Evolutionary conservation across 805 yeast genomes (phyloP), one percentile per base, ranked within the genome.

Genomic region (Kockiozyma suomiensis): DNA sequence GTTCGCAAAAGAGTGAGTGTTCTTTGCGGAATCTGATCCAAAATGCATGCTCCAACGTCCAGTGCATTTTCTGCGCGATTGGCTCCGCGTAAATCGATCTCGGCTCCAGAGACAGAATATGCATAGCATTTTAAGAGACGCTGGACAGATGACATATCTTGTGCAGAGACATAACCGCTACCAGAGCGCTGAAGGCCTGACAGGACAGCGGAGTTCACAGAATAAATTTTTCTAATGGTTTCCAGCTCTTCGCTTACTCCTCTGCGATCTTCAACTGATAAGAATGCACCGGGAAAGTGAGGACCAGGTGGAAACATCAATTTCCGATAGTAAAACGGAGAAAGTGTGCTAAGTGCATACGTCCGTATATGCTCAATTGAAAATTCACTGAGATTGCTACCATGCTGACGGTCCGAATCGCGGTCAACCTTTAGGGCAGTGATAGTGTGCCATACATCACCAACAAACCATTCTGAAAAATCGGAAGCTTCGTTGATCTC

Each of bases 1-100:
- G 82, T 79, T 58, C 94, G 74, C 57, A 90, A 72, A 15, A 85
- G 79, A 1, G 87, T 78, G 46, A 88, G 66, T 1, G 80, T 73
- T 62, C 87, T 90, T 66, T 84, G 81, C 0, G 90, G 81, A 2
- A 90, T 65, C 58, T 86, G 90, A 42, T 78, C 77, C 1, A 84
- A 73, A 0, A 87, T 69, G 12, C 84, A 64, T 0, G 80, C 79
- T 1, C 78, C 78, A 4, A 58, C 37, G 13, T 59, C 63, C 21
- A 42, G 28, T 5, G 33, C 54, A 19, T 28, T 26, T 15, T 28
- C 59, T 5, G 58, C 37, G 25, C 57, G 37, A 49, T 50, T 48
- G 12, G 62, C 61, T 15, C 66, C 66, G 10, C 66, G 66, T n/a
- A 57, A 46, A 19, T 66, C 59, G 32, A 63, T 63, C 50, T 63